Conservation (phyloP, 139 green algal genomes). For the Choricystis sp. region DNA sequence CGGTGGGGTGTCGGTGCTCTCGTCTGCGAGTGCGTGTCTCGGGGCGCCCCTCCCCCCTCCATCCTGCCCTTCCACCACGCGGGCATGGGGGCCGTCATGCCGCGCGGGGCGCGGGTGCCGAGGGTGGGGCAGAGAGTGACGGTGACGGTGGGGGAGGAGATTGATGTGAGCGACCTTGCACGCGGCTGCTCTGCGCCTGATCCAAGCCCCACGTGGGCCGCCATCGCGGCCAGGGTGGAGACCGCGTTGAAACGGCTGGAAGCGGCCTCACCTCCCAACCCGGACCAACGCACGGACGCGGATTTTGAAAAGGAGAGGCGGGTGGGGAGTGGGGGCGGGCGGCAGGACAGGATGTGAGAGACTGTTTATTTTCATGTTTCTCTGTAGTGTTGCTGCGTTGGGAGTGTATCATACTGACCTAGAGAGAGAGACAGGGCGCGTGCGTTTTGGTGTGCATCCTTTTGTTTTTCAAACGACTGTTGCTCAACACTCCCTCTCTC, state of each 20-base stretch:
- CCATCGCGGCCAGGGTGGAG: constrained; percentile 40
- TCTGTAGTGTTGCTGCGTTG: too few relatives aligned
- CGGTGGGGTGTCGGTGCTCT: constrained; percentile 61
- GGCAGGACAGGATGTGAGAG: too few relatives aligned
- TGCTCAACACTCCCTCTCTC: too few relatives aligned
- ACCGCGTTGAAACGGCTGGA: constrained; percentile 34
- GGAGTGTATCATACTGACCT: too few relatives aligned
- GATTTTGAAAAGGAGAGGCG: too few relatives aligned
- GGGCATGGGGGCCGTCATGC: constrained; percentile 56
- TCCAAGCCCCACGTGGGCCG: constrained; percentile 27
- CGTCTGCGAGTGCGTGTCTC: constrained; percentile 40
- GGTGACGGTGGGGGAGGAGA: constrained; percentile 41
- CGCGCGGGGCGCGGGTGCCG: constrained; percentile 25
- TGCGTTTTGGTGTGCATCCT: too few relatives aligned
- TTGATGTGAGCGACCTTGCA: constrained; percentile 47
- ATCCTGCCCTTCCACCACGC: constrained; percentile 74
- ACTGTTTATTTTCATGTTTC: too few relatives aligned
- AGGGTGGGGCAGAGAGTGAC: constrained; percentile 24
- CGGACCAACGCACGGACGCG: constrained; percentile 23
- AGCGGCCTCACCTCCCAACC: constrained; percentile 24
- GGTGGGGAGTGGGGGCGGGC: too few relatives aligned
- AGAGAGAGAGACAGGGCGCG: too few relatives aligned
- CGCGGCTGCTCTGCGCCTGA: constrained; percentile 21
- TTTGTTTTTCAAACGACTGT: too few relatives aligned
- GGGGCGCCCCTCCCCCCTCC: too few relatives aligned